phyloP scores from a whole-genome alignment of 768 basidiomycete genomes.

The Gymnopilus junonius region DNA sequence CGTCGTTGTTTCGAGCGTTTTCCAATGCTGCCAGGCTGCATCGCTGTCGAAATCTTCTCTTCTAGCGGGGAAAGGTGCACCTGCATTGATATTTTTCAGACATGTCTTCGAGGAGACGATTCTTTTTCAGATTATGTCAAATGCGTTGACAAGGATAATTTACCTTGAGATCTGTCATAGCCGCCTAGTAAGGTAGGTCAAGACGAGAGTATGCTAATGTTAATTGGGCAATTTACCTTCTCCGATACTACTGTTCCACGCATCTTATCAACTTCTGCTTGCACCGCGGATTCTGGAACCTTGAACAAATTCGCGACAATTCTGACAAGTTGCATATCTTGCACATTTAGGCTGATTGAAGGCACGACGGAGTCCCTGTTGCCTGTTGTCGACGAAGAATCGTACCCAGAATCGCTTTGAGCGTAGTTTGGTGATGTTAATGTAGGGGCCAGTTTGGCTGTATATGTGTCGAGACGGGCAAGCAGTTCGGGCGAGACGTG shows the following conservation, averaged over 20 bases:
- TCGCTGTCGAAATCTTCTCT: conserved; percentile 87
- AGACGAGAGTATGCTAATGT: not conserved
- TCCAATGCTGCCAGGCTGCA: conserved; percentile 85
- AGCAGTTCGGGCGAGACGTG: conserved; percentile 86
- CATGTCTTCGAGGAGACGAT: conserved; percentile 61
- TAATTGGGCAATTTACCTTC: conserved; percentile 51
- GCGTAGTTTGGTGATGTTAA: conserved; percentile 31
- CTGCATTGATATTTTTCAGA: conserved; percentile 88
- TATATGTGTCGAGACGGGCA: conserved; percentile 82
- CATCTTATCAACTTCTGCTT: conserved; percentile 74
- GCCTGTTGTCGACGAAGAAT: conserved; percentile 61
- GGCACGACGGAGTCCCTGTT: conserved; percentile 50
- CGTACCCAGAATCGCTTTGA: conserved; percentile 69
- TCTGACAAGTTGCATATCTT: conserved; percentile 79
- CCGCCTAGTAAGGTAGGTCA: conserved; percentile 55
- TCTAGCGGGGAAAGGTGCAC: conserved; percentile 81
- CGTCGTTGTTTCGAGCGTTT: conserved; percentile 77
- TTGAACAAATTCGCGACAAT: conserved; percentile 77
- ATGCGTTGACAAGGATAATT: not conserved
- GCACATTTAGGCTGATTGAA: conserved; percentile 48
- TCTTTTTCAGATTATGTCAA: not conserved
- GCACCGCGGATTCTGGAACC: conserved; percentile 66
- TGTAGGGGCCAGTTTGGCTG: conserved; percentile 75
- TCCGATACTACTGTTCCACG: conserved; percentile 69
- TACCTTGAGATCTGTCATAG: conserved; percentile 87